Evolutionary conservation across 1,284 basidiomycete genomes (phyloP), one percentile per base, ranked within the genome.

Genomic region (Cryptococcus sp.): DNA sequence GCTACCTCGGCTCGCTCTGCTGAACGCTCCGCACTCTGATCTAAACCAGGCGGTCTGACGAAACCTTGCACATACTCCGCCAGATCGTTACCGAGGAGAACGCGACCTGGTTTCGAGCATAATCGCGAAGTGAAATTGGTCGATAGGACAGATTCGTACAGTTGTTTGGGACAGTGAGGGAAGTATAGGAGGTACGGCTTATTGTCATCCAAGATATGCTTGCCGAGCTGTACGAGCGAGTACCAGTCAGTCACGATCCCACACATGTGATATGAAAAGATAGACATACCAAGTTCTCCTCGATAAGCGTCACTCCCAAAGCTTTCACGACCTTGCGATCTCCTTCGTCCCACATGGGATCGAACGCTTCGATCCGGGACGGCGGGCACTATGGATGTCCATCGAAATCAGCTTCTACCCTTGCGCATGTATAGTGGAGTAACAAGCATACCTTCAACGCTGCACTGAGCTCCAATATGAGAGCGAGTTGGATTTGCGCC

Each of bases 61-160:
- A 68, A 69, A 19, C 64, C 67, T 3, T 72, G 68, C 2, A 76
- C 53, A 40, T 78, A 78, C 17, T 76, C 74, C 17, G 59, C 62
- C 0, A 78, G 61, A 53, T 74, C 74, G 59, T 78, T 78, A 13
- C 74, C 76, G 3, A 78, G 66, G 4, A 78, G 52, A 1, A 75
- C 49, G 13, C 65, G 53, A n/a, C 65, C 51, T 3, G 60, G 63
- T 13, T 51, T 56, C 5, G 20, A 3, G 1, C 44, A 46, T 1
- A 74, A 64, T 0, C 57, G 22, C 2, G 62, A 55, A 0, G 55
- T 17, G 46, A 59, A 78, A 60, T 75, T 78, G 5, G 64, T 58
- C 7, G 60, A 23, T 13, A 75, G 46, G 17, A 78, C 41, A 3
- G 69, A 64, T 54, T 75, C 72, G 62, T 78, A 78, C 16, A 78